These are phyloP conservation scores for Epichloe sp. DNA, from an alignment of 2,329 filamentous ascomycete genomes.

Conservation along the genomic window DNA sequence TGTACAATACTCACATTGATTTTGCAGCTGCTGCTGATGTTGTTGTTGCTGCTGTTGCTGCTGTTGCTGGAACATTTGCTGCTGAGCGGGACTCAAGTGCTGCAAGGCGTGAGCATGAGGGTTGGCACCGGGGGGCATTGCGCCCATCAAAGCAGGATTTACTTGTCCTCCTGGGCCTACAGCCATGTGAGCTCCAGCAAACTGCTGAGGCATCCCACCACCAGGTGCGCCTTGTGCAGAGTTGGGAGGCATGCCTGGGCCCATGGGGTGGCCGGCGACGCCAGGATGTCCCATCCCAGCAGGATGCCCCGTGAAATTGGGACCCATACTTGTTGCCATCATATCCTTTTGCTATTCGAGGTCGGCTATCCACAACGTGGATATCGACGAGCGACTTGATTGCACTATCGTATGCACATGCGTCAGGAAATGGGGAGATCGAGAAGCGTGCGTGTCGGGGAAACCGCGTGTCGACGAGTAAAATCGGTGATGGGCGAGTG, in stretches of 20 bases:
- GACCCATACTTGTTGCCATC: constrained; percentile 55
- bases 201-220: constrained; percentile 52
- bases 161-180: constrained; percentile 60
- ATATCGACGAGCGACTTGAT: constrained; percentile 36
- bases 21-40: constrained; percentile 24
- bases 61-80: constrained; percentile 45
- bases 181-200: constrained; percentile 49
- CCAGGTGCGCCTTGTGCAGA: constrained; percentile 55
- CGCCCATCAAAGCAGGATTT: constrained; percentile 63
- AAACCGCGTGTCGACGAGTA: not conserved
- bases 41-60: constrained; percentile 33
- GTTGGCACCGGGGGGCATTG: constrained; percentile 54
- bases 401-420: constrained; percentile 35
- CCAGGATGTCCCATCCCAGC: constrained; percentile 60
- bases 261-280: constrained; percentile 52
- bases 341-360: constrained; percentile 29
- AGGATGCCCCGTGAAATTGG: constrained; percentile 53
- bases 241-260: constrained; percentile 51
- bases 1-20: constrained; percentile 18
- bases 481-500: not conserved
- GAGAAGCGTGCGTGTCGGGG: not conserved
- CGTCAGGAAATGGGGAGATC: constrained; percentile 9
- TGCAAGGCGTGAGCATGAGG: constrained; percentile 58
- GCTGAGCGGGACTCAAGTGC: constrained; percentile 52
- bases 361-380: constrained; percentile 47